Evolutionary conservation across 2,329 filamentous ascomycete species (phyloP).

Genomic region (Ascochyta pisi): DNA sequence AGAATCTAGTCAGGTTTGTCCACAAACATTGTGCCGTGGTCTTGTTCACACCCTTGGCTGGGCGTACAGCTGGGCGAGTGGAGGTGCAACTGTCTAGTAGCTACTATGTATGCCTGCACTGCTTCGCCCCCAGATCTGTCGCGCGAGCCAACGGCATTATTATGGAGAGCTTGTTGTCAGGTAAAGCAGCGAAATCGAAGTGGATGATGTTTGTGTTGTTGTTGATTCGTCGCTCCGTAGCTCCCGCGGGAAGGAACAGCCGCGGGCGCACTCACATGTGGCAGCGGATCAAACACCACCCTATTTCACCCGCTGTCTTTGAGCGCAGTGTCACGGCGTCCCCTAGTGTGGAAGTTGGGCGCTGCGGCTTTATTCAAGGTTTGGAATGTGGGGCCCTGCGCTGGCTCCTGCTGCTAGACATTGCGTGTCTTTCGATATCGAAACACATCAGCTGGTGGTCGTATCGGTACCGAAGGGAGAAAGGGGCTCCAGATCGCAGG

Average conservation of each 20-base stretch:
- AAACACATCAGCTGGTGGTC: constrained; percentile 6
- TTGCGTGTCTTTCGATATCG: constrained; percentile 9
- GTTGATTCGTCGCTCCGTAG: not conserved
- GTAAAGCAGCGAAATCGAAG: not conserved
- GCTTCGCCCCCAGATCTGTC: not conserved
- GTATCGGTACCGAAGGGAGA: not conserved
- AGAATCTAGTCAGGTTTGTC: no score
- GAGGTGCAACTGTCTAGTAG: not conserved
- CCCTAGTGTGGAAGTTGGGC: constrained; percentile 14
- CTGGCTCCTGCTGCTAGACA: constrained; percentile 10
- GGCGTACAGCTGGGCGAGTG: not conserved
- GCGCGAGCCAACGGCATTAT: not conserved
- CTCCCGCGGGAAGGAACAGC: constrained; percentile 15
- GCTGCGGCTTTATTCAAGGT: constrained; percentile 13
- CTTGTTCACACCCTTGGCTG: no score
- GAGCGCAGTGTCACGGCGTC: constrained; percentile 4
- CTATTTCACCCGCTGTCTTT: constrained; percentile 17
- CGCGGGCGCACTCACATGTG: constrained; percentile 6
- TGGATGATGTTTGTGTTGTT: not conserved
- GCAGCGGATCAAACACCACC: not conserved
- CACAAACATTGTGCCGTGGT: no score
- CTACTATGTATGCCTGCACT: no score
- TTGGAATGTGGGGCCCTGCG: constrained; percentile 6
- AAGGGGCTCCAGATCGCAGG: not conserved
- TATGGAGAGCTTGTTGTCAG: constrained; percentile 3